Base-by-base conservation (phyloP, 768 basidiomycete genomes). In the Rhizopogon sp. region DNA sequence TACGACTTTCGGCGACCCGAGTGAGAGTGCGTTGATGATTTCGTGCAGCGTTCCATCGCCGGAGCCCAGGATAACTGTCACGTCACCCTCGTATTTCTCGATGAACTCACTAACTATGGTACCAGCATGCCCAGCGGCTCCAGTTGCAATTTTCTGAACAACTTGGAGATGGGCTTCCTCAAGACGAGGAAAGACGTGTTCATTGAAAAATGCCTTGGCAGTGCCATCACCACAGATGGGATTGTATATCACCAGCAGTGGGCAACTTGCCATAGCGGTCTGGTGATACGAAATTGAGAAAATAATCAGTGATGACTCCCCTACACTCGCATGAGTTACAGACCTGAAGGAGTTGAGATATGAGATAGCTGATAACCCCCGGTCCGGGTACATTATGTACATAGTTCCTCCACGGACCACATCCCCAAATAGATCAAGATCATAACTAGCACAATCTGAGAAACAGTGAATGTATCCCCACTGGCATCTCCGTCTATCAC, bases 31-130 rank as follows among this genome's bases (percentile, higher is more conserved):
- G 58, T 87, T 88, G 64, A 94, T 76, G 58, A 96, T 81, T 62
- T 98, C 94, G 67, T 96, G 91, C 39, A 93, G 74, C 1, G 94
- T 97, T 16, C 95, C 95, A 69, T 98, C 95, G 7, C 95, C 95
- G 5, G 94, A 93, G 14, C 79, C 81, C 25, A 93, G 74, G 50
- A 89, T 64, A 45, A 89, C 65, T 0, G 77, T 78, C 50, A 80
- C 56, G 45, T 57, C 60, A 28, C 64, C 72, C 7, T 66, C 53
- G 53, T 63, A 57, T 42, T 61, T 58, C 9, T 70, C 54, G 47
- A 87, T 62, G 58, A 78, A 72, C 5, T 74, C 63, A 35, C 74
- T 56, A 14, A 81, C 69, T 50, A 79, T 54, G 37, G 60, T 62
- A 13, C 83, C 85, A 9, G 85, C 86, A 65, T 90, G 80, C 3